phyloP scores from a whole-genome alignment of 2,329 filamentous ascomycete species.

The Didymella sp. region DNA sequence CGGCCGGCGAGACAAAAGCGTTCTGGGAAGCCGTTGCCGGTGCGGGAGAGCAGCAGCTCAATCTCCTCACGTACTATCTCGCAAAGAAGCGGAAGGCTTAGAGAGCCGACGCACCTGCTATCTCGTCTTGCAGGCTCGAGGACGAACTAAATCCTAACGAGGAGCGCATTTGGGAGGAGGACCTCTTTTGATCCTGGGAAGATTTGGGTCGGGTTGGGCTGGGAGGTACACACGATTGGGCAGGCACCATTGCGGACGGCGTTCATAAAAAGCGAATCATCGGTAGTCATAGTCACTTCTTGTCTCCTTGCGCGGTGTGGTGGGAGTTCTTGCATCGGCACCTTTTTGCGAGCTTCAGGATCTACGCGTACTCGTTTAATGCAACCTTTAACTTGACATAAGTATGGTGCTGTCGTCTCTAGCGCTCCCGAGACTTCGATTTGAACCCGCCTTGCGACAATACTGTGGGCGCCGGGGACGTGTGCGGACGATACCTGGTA shows the following conservation, averaged over 20 bases:
- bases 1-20: slow-evolving; percentile 47
- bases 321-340: slow-evolving; percentile 1
- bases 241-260: slow-evolving; percentile 4
- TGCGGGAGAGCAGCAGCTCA: slow-evolving; percentile 75
- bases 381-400: background rate
- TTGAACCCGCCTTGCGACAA: no score
- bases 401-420: no score
- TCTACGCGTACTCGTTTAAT: slow-evolving; percentile 9
- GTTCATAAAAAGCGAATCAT: slow-evolving; percentile 4
- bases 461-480: no score
- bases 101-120: no score
- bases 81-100: slow-evolving; percentile 55
- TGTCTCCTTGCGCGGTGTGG: background rate
- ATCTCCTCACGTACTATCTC: slow-evolving; percentile 81
- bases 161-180: background rate
- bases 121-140: background rate
- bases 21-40: slow-evolving; percentile 74
- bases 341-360: background rate
- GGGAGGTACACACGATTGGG: background rate
- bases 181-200: background rate
- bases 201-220: no score
- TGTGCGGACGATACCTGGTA: no score
- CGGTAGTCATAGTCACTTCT: slow-evolving; percentile 5
- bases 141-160: background rate
- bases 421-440: no score